phyloP scores from a whole-genome alignment of 129 eudicot genomes.

The Escallonia herrerae region DNA sequence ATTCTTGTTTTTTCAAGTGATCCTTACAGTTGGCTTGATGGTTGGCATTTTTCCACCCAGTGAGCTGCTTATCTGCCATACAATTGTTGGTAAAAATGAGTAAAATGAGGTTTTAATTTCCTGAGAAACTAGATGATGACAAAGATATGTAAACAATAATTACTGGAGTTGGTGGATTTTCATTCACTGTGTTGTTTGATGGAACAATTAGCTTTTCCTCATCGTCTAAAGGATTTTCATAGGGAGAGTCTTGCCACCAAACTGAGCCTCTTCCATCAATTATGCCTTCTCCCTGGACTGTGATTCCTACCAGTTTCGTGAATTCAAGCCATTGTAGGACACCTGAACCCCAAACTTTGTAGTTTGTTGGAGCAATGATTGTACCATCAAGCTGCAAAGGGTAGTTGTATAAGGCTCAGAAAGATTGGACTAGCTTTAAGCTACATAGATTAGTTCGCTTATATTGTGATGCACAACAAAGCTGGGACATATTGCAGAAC shows the following conservation, averaged over 20 bases:
- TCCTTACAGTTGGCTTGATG: slow-evolving; percentile 84
- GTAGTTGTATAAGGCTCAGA: neutral
- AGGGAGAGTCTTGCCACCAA: slow-evolving; percentile 73
- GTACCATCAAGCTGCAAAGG: slow-evolving; percentile 81
- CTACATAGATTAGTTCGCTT: no score
- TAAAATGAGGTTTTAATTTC: neutral
- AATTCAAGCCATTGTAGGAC: slow-evolving; percentile 84
- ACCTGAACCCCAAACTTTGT: slow-evolving; percentile 71
- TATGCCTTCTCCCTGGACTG: slow-evolving; percentile 67
- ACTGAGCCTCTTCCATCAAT: slow-evolving; percentile 88
- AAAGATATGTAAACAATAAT: neutral
- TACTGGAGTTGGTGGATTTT: slow-evolving; percentile 43
- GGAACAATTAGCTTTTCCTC: slow-evolving; percentile 55
- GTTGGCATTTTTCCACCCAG: slow-evolving; percentile 63
- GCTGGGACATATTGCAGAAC: neutral
- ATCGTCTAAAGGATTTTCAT: slow-evolving; percentile 39
- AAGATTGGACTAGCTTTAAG: no score
- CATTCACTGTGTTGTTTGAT: slow-evolving; percentile 26
- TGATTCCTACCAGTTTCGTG: slow-evolving; percentile 77
- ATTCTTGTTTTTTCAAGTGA: slow-evolving; percentile 1
- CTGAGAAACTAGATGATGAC: neutral
- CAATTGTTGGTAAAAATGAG: neutral
- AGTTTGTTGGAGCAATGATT: slow-evolving; percentile 68
- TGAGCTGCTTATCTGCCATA: slow-evolving; percentile 56
- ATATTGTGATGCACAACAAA: neutral